Evolutionary conservation across 805 yeast genomes (phyloP), one percentile per base, ranked within the genome.

Genomic region (Debaryomyces prosopidis): DNA sequence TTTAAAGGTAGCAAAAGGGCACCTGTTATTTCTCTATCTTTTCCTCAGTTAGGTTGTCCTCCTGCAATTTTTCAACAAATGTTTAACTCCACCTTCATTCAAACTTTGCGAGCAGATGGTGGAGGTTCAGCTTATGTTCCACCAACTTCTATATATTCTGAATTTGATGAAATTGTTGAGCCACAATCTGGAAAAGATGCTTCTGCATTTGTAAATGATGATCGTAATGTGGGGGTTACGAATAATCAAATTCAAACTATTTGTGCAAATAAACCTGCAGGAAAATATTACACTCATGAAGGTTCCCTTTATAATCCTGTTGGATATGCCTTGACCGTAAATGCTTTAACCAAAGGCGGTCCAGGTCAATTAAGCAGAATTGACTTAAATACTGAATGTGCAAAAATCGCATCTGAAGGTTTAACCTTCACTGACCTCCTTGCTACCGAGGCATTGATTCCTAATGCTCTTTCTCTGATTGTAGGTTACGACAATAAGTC

Each of bases 1-100:
- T 61, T 50, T 75, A 80, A 51, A 70, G 73, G 39, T 77, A 80
- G 80, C 79, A 76, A 14, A 79, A 67, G 48, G 79, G 77, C 20
- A 67, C 63, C 34, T 80, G 80, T 2, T 49, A 55, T 49, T 65
- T 64, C 45, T 26, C 41, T 34, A 14, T 17, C 26, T 12, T 20
- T 20, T 19, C 32, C 28, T 8, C 20, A 12, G 69, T 77, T 9
- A 50, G 47, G 14, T 52, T 63, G 41, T 12, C 19, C 36, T 30
- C 43, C 43, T 18, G 30, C 43, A 8, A 27, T 40, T 10, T 32
- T 30, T 5, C 43, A 40, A 14, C 43, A 40, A 32, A 14, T n/a
- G 9, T 40, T 30, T 31, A 23, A 40, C 9, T 40, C 43, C 1
- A 20, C 15, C 11, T 40, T 40, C 27, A 40, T 40, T 18, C 8